These are phyloP conservation scores for Saccharomycopsis hybrid DNA, from an alignment of 1,139 yeast genomes.

Conservation along the genomic window DNA sequence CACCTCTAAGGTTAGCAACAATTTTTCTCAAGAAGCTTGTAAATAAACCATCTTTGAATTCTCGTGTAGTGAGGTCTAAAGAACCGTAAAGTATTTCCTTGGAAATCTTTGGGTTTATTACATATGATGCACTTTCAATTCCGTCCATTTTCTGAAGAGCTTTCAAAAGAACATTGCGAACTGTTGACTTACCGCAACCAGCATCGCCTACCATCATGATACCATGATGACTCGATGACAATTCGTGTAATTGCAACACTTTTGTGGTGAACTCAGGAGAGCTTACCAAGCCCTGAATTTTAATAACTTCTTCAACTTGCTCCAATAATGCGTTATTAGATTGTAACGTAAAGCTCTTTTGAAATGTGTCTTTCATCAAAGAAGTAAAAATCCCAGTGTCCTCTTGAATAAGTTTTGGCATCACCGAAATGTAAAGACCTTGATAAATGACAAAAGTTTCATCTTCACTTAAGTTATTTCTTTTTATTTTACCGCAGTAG, in stretches of 20 bases:
- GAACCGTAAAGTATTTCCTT: slow-evolving; percentile 67
- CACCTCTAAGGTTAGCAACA: slow-evolving; percentile 54
- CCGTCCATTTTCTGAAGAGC: slow-evolving; percentile 37
- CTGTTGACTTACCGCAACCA: slow-evolving; percentile 67
- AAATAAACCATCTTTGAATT: slow-evolving; percentile 89
- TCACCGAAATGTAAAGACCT: slow-evolving; percentile 52
- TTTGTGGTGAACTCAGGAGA: slow-evolving; percentile 47
- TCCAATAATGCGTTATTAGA: slow-evolving; percentile 1
- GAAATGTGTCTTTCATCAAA: slow-evolving; percentile 25
- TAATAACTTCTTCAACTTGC: slow-evolving; percentile 25
- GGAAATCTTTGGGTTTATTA: slow-evolving; percentile 69
- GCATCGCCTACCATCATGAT: slow-evolving; percentile 74
- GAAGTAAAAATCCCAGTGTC: slow-evolving; percentile 42
- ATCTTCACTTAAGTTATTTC: slow-evolving; percentile 23
- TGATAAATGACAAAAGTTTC: slow-evolving; percentile 36
- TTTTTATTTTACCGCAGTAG: slow-evolving; percentile 49
- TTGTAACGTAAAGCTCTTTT: background rate
- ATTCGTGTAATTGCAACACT: slow-evolving; percentile 54
- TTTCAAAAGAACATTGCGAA: slow-evolving; percentile 44
- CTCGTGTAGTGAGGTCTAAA: slow-evolving; percentile 71
- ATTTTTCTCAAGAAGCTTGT: slow-evolving; percentile 62
- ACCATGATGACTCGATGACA: slow-evolving; percentile 70
- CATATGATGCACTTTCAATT: slow-evolving; percentile 36
- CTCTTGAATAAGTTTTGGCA: slow-evolving; percentile 53
- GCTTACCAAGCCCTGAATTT: slow-evolving; percentile 25